Evolutionary conservation across 768 basidiomycete genomes (phyloP), one percentile per base, ranked within the genome.

Genomic region (Collybia nuda): DNA sequence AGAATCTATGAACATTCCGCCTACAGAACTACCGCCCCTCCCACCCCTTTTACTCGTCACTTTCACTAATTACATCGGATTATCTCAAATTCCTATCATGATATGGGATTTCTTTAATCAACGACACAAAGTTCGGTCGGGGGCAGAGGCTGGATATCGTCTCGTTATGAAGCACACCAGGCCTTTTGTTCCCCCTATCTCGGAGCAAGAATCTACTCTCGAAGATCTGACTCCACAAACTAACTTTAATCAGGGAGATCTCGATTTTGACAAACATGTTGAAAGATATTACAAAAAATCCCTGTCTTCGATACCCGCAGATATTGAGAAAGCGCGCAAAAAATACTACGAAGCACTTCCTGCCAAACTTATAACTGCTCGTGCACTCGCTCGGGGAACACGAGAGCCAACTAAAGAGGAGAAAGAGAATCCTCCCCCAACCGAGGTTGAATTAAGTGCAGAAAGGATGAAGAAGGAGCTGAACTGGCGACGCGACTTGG

Each of bases 81-180:
- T 95, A 62, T 79, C 77, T 23, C 89, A 90, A 61, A 84, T 96
- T 50, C 94, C 94, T 11, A 69, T 80, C 58, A 95, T 96, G 93
- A 80, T 96, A 41, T 87, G 84, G 82, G 90, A 85, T 55, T 93
- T 93, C 69, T 98, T 97, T 74, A 94, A 93, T 64, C 86, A 90
- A 63, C 84, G 93, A 6, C 72, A 82, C 41, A 84, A 88, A 61
- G 92, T 93, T n/a, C 79, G 70, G 5, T 67, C 80, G 11, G 96
- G 96, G 26, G 86, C 89, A 8, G 85, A 95, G 56, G 87, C 87
- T 9, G 94, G 87, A 0, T 88, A 90, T 63, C 72, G 75, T 40
- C 74, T 98, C 49, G 78, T 97, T 56, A 74, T 77, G 66, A 74
- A 72, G 5, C 59, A 75, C 40, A 83, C 80, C 2, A 81, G 93